A percentile compares a stretch with the other conserved stretches of the same genome.
phyloP scores from a whole-genome alignment of 805 yeast genomes.

The Zygosaccharomyces siamensis region DNA sequence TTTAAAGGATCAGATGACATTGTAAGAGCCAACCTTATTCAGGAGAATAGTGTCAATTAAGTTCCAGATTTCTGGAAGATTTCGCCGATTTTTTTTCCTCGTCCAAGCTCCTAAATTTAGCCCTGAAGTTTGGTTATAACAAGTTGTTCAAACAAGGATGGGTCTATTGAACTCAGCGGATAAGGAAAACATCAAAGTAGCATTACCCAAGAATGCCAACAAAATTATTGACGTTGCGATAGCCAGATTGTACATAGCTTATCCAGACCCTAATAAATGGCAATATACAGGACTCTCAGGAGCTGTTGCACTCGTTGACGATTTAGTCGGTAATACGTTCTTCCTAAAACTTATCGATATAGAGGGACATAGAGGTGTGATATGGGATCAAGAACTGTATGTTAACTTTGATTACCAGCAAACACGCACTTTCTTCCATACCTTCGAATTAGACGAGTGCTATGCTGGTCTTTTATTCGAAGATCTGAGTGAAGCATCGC shows the following conservation, averaged over 20 bases:
- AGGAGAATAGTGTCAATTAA: background rate
- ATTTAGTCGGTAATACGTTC: conserved; percentile 88
- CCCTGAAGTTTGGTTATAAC: background rate
- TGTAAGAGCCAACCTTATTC: background rate
- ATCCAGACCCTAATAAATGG: conserved; percentile 81
- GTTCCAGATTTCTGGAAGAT: background rate
- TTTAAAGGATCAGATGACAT: background rate
- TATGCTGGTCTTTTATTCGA: conserved; percentile 82
- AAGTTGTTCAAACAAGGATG: conserved; percentile 23
- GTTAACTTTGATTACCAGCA: conserved; percentile 85
- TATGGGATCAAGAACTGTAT: conserved; percentile 96
- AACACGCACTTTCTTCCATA: conserved; percentile 90
- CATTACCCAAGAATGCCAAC: conserved; percentile 81
- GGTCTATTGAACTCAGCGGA: conserved; percentile 51
- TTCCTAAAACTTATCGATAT: conserved; percentile 87
- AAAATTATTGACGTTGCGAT: conserved; percentile 87
- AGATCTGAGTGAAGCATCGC: conserved; percentile 82
- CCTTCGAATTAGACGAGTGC: conserved; percentile 91
- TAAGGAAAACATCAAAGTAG: conserved; percentile 84
- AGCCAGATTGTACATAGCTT: conserved; percentile 83
- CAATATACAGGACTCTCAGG: conserved; percentile 84
- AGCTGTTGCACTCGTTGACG: conserved; percentile 83
- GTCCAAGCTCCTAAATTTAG: background rate
- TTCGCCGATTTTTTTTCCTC: background rate
- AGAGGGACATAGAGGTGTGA: conserved; percentile 72